Conservation (phyloP, 345 rosid genomes). For the Gossypium mustelinum region DNA sequence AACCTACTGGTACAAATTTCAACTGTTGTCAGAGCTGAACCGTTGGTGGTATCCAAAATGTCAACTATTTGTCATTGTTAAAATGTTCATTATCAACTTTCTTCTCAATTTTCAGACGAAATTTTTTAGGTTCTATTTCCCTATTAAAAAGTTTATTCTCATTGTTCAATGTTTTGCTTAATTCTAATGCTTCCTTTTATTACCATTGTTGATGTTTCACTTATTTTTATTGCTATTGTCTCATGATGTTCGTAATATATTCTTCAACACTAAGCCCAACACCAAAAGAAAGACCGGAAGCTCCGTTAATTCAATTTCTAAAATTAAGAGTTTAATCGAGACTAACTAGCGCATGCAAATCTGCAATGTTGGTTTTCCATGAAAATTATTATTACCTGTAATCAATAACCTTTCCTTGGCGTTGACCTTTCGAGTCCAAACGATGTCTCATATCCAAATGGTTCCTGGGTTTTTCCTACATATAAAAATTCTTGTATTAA, state of each 20-base stretch:
- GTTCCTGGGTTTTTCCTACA: slow-evolving; percentile 85
- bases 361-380: neutral
- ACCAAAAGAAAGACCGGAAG: neutral
- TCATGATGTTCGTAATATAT: neutral
- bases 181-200: neutral
- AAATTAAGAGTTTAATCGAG: neutral
- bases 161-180: neutral
- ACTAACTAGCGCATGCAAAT: neutral
- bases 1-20: neutral
- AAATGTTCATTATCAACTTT: neutral
- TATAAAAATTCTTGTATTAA: neutral
- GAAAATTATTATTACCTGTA: slow-evolving; percentile 50
- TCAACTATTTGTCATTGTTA: neutral
- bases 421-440: slow-evolving; percentile 83
- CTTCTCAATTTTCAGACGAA: neutral
- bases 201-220: neutral
- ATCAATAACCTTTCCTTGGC: slow-evolving; percentile 85
- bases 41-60: slow-evolving; percentile 1
- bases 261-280: neutral
- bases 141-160: neutral
- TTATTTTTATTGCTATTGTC: neutral
- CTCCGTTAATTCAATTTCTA: neutral
- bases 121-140: neutral
- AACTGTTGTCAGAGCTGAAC: neutral
- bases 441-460: slow-evolving; percentile 95